Base-by-base conservation (phyloP, 2,329 filamentous ascomycete genomes). In the Colletotrichum ledebouriae region DNA sequence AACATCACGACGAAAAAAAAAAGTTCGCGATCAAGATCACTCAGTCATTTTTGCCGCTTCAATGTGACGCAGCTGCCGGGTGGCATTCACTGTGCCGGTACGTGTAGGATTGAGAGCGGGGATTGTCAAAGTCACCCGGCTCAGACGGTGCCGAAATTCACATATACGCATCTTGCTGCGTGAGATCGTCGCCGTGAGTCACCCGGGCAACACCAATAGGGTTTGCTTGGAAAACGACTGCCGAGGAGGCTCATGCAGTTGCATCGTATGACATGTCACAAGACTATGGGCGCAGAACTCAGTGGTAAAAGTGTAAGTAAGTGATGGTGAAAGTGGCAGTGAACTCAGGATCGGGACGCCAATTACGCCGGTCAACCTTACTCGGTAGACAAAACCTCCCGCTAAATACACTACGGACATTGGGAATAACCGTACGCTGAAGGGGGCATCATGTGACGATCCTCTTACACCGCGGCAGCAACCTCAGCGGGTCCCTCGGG, bases 401-500 rank as follows among this genome's bases (percentile, higher is more conserved):
- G 20, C 17, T n/a, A 20, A 29, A 11, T 42, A 29, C 9, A 12
- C 15, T 15, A 10, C 6, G 10, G 17, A 25, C 7, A 22, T 25
- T 29, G 9, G 12, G 10, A n/a, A 22, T n/a, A 1, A 34, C 33
- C 15, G 53, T 37, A 33, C 46, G 22, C 56, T 37, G 4, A 22
- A 22, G 22, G 3, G 41, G 20, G 6, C 50, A 59, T 52, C 58
- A 52, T 42, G 46, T 60, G 17, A 42, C 29, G n/a, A 20, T n/a
- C 41, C 17, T 12, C 55, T 6, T 56, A 69, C 41, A 61, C 62
- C 49, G 44, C 66, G 44, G 63, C 63, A 17, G 44, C 33, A 6
- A 58, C 58, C 20, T 59, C 63, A 4, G 42, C 33, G 1, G 87
- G 86, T 0, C 87, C 88, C 59, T 84, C 74, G 7, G 88, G 88